Evolutionary conservation across 2,329 filamentous ascomycete species (phyloP), one percentile per base, ranked within the genome.

Genomic region (Aspergillus niger): DNA sequence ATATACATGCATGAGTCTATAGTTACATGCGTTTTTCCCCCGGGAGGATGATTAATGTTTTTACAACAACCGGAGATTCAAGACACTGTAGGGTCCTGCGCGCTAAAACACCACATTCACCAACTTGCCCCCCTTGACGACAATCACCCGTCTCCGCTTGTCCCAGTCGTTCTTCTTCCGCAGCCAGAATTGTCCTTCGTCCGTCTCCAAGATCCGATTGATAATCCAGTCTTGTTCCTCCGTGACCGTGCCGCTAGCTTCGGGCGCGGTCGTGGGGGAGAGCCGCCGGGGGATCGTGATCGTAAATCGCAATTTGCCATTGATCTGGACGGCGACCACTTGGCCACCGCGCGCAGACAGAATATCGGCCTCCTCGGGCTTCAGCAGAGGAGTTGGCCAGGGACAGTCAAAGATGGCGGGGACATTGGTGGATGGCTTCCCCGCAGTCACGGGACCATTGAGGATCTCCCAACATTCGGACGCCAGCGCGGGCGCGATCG

Each of bases 381-480:
- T 73, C 17, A 81, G 70, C n/a, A 79, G 70, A 1, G 71, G 64
- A 2, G 78, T 71, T 0, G 90, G 91, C 79, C 91, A 95, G 0
- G 77, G 70, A 6, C 74, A 72, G 1, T 75, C 70, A 54, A 84
- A 82, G 43, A 86, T 77, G 2, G 76, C 68, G 20, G 70, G 69
- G 2, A 68, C 38, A 52, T 24, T 58, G n/a, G 48, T 41, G 28
- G 30, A 5, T 13, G 47, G 41, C 13, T 58, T 30, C 24, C 50
- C 20, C 22, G n/a, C 30, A 2, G 70, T 20, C n/a, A 69, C 55
- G 26, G 66, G 54, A n/a, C 64, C 64, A 57, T 76, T 71, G 3
- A 93, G 80, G 2, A 84, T 69, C 63, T 84, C 81, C 91, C 91
- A 96, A 74, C 87, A 91, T 77, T 96, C 91, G 67, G 94, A 91